Evolutionary conservation across 352 stramenopile species (phyloP), one percentile per base, ranked within the genome.

Genomic region (Phytophthora cryptogea): DNA sequence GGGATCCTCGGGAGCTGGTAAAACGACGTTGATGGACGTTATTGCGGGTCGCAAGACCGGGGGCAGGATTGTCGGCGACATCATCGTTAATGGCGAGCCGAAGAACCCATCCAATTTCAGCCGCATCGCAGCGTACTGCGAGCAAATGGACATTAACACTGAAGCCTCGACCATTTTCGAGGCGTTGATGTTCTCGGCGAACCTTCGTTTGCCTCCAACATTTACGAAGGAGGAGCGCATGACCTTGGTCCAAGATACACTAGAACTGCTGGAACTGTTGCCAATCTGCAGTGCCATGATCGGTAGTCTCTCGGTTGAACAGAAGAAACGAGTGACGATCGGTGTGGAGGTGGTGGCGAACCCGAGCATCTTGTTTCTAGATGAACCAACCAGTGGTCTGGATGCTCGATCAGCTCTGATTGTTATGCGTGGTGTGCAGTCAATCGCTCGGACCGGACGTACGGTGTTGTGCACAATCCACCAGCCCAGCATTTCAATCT

Each of bases 251-350:
- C 31, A 74, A 23, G 70, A 78, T 17, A 83, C 76, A 0, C 30
- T 92, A 20, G 77, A 86, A 6, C 50, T 92, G 28, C 63, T 88
- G 0, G 76, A 91, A 36, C 41, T 89, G n/a, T 64, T 51, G 0
- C 13, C 39, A 3, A 83, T 90, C 20, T 54, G 65, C 1, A 43
- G 37, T 3, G 78, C 84, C 31, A 68, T 95, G 51, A 63, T 89
- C 5, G 52, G 58, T 1, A 70, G 74, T 20, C 30, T 63, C 17
- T 94, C 80, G 4, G 82, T 97, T 39, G 92, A 97, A 63, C 88
- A 98, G 61, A 88, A 90, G 64, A 98, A 98, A 75, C 74, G 91
- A n/a, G 69, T 97, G 36, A 92, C 90, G 9, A 97, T 98, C 54
- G 95, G 81, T 42, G 78, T 96, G 3, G 90, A 98, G 62, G 74